Conservation (phyloP, 257 asterid species). For the Plectranthus barbatus region DNA sequence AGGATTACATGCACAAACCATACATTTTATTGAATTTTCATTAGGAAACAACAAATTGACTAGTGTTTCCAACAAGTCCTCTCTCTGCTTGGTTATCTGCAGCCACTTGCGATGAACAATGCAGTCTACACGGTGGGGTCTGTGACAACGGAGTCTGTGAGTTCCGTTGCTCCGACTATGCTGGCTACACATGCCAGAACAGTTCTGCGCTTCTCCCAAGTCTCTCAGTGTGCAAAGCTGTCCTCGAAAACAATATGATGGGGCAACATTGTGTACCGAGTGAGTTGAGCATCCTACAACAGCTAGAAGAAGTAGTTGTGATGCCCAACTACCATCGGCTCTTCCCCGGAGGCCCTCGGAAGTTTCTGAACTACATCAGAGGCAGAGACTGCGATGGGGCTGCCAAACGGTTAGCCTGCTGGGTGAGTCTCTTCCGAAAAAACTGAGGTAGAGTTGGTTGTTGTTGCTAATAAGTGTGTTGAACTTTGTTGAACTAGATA, state of each 20-base stretch:
- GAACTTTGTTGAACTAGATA: constrained; percentile 45
- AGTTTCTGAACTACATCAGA: constrained; percentile 69
- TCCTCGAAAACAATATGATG: constrained; percentile 50
- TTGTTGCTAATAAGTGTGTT: background rate
- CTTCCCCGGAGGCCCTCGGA: constrained; percentile 95
- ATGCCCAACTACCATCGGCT: constrained; percentile 97
- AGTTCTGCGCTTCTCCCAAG: constrained; percentile 84
- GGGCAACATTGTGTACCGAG: constrained; percentile 98
- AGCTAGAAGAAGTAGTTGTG: constrained; percentile 94
- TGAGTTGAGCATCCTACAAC: constrained; percentile 81
- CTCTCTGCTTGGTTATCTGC: constrained; percentile 19
- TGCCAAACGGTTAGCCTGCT: constrained; percentile 93
- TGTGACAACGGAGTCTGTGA: constrained; percentile 95
- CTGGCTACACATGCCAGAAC: constrained; percentile 98
- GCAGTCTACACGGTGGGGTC: constrained; percentile 99
- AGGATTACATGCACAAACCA: too few relatives aligned
- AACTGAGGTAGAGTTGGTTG: background rate
- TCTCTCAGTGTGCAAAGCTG: constrained; percentile 80
- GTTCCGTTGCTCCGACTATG: constrained; percentile 97
- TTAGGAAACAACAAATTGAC: background rate
- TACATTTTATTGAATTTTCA: background rate
- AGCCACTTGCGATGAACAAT: constrained; percentile 93
- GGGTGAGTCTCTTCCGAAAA: constrained; percentile 52
- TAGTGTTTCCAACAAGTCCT: background rate
- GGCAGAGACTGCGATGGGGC: constrained; percentile 96